Conservation (phyloP, 495 filamentous ascomycete species). For the Talaromyces stipitatus region DNA sequence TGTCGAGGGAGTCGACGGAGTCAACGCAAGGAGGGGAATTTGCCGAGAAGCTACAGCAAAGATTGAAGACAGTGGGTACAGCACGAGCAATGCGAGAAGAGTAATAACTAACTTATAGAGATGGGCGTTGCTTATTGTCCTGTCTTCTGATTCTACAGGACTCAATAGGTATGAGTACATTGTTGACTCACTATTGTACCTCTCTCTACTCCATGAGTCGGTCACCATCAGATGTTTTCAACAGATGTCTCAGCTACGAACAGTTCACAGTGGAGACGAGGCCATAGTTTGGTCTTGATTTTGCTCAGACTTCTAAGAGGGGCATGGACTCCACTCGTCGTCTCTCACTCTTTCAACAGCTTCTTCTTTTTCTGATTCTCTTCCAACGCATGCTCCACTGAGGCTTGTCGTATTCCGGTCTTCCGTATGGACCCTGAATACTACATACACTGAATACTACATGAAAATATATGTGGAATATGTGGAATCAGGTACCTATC, state of each 20-base stretch:
- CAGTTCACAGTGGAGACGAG: neutral
- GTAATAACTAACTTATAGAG: no score
- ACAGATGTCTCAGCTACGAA: neutral
- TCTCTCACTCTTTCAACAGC: neutral
- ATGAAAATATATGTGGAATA: no score
- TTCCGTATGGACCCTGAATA: neutral
- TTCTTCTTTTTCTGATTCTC: neutral
- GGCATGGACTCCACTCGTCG: neutral
- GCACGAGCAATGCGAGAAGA: neutral
- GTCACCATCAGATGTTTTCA: no score
- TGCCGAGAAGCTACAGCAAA: neutral
- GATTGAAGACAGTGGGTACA: neutral
- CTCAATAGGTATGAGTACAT: no score
- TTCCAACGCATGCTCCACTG: neutral
- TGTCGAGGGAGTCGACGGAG: neutral
- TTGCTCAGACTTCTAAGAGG: neutral
- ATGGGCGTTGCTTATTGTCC: no score
- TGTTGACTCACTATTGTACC: neutral
- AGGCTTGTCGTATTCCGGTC: neutral
- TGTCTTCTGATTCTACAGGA: no score
- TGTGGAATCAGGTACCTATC: no score
- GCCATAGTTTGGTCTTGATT: neutral
- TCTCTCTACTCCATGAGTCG: neutral
- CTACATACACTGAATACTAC: neutral
- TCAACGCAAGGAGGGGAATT: constrained; percentile 2